Evolutionary conservation across 2,329 filamentous ascomycete species (phyloP).

Genomic region (Diplocarpon mali): DNA sequence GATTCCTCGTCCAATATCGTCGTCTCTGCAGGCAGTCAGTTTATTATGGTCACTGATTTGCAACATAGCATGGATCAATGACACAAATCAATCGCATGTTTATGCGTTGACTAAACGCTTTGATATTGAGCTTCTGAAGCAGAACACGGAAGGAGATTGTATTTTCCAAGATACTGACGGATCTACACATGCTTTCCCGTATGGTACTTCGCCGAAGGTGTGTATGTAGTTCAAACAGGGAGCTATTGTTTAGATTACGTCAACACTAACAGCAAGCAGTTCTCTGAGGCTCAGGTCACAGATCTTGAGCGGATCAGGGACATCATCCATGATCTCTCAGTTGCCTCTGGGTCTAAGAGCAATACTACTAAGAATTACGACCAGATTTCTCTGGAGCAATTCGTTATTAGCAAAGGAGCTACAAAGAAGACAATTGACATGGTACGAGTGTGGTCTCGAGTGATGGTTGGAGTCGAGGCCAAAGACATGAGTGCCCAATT

Average conservation of each 20-base stretch:
- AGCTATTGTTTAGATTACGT: too few relatives aligned
- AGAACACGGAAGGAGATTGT: constrained; percentile 36
- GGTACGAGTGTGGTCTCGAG: constrained; percentile 33
- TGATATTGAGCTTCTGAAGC: constrained; percentile 34
- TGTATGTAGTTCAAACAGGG: not conserved
- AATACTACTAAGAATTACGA: constrained; percentile 16
- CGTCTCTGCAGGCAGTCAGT: too few relatives aligned
- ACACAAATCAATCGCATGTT: constrained; percentile 26
- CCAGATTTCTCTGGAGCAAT: constrained; percentile 30
- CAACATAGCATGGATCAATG: constrained; percentile 42
- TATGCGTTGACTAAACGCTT: constrained; percentile 32
- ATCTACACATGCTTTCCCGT: constrained; percentile 24
- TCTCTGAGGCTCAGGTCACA: constrained; percentile 5
- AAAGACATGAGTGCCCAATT: constrained; percentile 39
- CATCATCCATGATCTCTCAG: constrained; percentile 13
- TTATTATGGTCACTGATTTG: too few relatives aligned
- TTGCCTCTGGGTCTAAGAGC: constrained; percentile 14
- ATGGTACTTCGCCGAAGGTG: constrained; percentile 26
- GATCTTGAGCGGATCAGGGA: constrained; percentile 13
- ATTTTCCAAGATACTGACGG: constrained; percentile 33
- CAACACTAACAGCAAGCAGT: not conserved
- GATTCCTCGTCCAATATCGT: too few relatives aligned
- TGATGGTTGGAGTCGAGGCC: constrained; percentile 40
- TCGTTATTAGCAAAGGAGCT: constrained; percentile 26
- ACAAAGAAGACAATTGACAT: constrained; percentile 27